Conservation (phyloP, 805 yeast species). For the Ogataea ganodermae region DNA sequence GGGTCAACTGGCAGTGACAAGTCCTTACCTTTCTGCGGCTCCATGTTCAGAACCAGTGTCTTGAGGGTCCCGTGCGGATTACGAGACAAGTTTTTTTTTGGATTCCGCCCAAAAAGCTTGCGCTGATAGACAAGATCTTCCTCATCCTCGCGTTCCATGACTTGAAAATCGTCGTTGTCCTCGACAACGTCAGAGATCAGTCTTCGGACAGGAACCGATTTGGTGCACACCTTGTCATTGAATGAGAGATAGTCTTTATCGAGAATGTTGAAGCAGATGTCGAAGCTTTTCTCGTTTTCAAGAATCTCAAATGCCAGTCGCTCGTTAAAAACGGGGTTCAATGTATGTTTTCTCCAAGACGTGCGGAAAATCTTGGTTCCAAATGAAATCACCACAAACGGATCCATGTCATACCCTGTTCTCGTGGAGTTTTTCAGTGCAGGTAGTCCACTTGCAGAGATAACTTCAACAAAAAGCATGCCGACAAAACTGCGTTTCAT, state of each 20-base stretch:
- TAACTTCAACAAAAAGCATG: slow-evolving; percentile 73
- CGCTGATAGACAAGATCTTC: slow-evolving; percentile 14
- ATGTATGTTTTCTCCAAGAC: slow-evolving; percentile 76
- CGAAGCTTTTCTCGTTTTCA: slow-evolving; percentile 63
- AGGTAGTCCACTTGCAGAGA: slow-evolving; percentile 76
- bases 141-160: slow-evolving; percentile 19
- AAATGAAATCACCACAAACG: slow-evolving; percentile 88
- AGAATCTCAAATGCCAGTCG: slow-evolving; percentile 75
- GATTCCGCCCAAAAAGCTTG: slow-evolving; percentile 28
- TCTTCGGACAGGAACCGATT: slow-evolving; percentile 53
- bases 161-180: slow-evolving; percentile 13
- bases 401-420: slow-evolving; percentile 92
- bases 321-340: slow-evolving; percentile 83
- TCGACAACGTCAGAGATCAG: slow-evolving; percentile 20
- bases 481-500: slow-evolving; percentile 54
- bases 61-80: slow-evolving; percentile 43
- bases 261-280: slow-evolving; percentile 69
- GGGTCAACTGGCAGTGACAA: slow-evolving; percentile 47
- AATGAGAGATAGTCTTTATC: slow-evolving; percentile 84
- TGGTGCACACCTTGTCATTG: slow-evolving; percentile 79
- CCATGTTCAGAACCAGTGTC: slow-evolving; percentile 40
- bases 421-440: slow-evolving; percentile 69
- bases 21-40: slow-evolving; percentile 35
- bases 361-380: slow-evolving; percentile 88
- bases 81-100: slow-evolving; percentile 36